These are phyloP conservation scores for Helichrysum umbraculigerum DNA, from an alignment of 129 eudicot genomes.

Conservation along the genomic window DNA sequence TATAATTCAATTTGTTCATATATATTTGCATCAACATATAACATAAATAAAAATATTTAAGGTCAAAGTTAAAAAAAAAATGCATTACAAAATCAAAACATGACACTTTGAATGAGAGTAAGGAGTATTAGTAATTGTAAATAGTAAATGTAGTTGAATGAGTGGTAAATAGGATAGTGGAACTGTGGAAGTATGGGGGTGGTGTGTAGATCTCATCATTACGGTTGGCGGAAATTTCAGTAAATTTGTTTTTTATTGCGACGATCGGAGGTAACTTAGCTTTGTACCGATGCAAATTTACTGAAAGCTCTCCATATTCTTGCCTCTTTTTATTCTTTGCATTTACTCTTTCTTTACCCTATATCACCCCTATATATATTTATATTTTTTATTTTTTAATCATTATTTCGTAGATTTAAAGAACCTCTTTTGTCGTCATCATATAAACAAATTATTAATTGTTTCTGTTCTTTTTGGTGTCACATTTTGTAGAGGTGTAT, in stretches of 20 bases:
- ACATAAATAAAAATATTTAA: too few species aligned
- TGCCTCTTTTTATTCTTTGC: constrained; percentile 20
- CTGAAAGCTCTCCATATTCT: constrained; percentile 27
- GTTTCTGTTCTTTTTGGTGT: too few species aligned
- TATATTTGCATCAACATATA: too few species aligned
- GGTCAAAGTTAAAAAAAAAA: too few species aligned
- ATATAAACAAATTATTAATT: too few species aligned
- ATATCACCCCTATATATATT: constrained; percentile 19
- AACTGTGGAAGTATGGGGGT: constrained; percentile 26
- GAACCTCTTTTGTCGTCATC: too few species aligned
- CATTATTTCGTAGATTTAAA: not conserved
- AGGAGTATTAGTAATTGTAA: too few species aligned
- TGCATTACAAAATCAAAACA: too few species aligned
- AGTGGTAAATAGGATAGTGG: not conserved
- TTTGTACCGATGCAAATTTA: constrained; percentile 32
- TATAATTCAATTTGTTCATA: too few species aligned
- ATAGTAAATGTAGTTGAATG: not conserved
- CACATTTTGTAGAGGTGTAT: too few species aligned
- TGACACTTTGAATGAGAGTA: too few species aligned
- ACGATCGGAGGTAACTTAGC: constrained; percentile 20
- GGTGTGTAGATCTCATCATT: constrained; percentile 36
- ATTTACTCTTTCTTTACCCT: constrained; percentile 23
- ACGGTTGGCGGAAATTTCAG: constrained; percentile 33
- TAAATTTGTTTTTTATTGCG: constrained; percentile 33
- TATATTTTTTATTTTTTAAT: not conserved